These are phyloP conservation scores for Cytidiella melzeri DNA, from an alignment of 768 basidiomycete genomes.

Conservation along the genomic window DNA sequence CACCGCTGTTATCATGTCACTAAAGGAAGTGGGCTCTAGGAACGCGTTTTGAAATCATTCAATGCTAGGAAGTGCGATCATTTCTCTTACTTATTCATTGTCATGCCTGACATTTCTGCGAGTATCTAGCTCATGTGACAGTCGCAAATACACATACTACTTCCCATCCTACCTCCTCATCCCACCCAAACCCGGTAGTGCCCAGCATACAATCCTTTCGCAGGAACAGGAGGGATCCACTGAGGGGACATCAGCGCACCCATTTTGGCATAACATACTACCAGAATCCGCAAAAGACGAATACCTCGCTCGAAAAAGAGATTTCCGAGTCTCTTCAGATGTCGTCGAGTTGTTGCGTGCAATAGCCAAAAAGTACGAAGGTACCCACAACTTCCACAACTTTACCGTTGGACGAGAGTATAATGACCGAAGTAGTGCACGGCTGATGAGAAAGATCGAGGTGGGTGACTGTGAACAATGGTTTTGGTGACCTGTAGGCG, in stretches of 20 bases:
- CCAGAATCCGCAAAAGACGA: slow-evolving; percentile 40
- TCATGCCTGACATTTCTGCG: slow-evolving; percentile 9
- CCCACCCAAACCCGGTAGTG: slow-evolving; percentile 77
- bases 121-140: slow-evolving; percentile 92
- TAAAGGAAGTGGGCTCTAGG: too few relatives aligned
- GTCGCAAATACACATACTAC: slow-evolving; percentile 95
- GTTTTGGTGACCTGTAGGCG: not conserved
- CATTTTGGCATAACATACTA: slow-evolving; percentile 56
- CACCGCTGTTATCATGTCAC: too few relatives aligned
- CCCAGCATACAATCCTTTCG: slow-evolving; percentile 43
- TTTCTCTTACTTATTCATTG: not conserved
- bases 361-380: slow-evolving; percentile 62
- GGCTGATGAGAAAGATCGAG: slow-evolving; percentile 86
- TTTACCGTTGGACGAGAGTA: slow-evolving; percentile 90
- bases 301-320: slow-evolving; percentile 60
- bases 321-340: slow-evolving; percentile 56
- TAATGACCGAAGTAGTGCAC: slow-evolving; percentile 70
- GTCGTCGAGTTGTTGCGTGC: slow-evolving; percentile 52
- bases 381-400: slow-evolving; percentile 97
- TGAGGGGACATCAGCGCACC: slow-evolving; percentile 19
- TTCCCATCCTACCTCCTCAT: slow-evolving; percentile 91
- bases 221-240: slow-evolving; percentile 19
- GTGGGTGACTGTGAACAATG: slow-evolving; percentile 40
- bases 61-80: slow-evolving; percentile 61
- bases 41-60: slow-evolving; percentile 75